Base-by-base conservation (phyloP, 768 basidiomycete genomes). In the Tulasnella calospora region DNA sequence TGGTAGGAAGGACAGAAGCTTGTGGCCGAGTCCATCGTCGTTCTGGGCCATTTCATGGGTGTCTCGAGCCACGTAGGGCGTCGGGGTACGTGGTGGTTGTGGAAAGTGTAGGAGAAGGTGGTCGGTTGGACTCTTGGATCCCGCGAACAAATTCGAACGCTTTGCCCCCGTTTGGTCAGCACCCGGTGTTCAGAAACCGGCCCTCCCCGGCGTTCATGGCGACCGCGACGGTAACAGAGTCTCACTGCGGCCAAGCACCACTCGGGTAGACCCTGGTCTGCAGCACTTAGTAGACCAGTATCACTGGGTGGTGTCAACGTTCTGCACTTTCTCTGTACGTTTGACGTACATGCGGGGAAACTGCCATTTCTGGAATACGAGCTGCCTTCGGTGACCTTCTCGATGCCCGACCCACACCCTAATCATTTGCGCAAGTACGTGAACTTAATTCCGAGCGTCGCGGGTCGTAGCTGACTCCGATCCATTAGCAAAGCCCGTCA, bases 1-100 rank as follows among this genome's bases (percentile, higher is more conserved):
- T 27, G 82, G 82, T 21, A 82, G 73, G 35, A 82, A 74, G 75
- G 82, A 75, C 30, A 76, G 80, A 40, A 82, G 78, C 55, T 81
- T 70, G 9, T 78, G 67, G 35, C 67, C 77, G 44, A 78, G 71
- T 44, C 77, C 69, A 12, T 78, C 77, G 33, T 78, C 77, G 70
- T 70, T 41, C 46, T 76, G 75, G 17, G 75, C 75, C 75, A 76
- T 78, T 6, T 41, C 51, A 78, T 75, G 74, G 55, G 55, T 75
- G 44, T 35, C 8, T n/a, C n/a, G 44, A 30, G 55, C 74, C 51
- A 46, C 35, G 74, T 27, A 47, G 74, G 51, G 74, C 74, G 35
- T 33, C 19, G 74, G 46, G 55, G 35, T 33, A 30, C 21, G 74
- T 47, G 46, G 61, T 67, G 23, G 61, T 30, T 6, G 61, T n/a